Conservation (phyloP, 1,139 yeast species). For the Ashbya aceris region DNA sequence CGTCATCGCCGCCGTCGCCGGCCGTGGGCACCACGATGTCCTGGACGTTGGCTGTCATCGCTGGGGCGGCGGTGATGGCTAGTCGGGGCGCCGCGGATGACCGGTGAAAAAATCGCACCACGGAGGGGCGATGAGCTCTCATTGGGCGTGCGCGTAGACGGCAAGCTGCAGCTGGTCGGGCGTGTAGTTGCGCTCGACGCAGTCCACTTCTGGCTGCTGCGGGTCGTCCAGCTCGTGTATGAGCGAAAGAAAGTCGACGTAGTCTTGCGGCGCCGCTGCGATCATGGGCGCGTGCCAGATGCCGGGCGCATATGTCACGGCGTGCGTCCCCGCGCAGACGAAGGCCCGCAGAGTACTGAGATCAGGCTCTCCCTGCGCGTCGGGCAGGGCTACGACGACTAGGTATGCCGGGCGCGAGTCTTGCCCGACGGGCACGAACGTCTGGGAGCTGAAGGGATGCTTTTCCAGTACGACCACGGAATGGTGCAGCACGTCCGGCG, state of each 20-base stretch:
- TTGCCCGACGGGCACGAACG: conserved; percentile 83
- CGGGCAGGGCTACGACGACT: conserved; percentile 70
- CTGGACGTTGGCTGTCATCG: too few species aligned
- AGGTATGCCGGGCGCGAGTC: conserved; percentile 47
- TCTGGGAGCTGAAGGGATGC: conserved; percentile 86
- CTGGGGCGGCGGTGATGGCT: too few species aligned
- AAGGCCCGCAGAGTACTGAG: conserved; percentile 55
- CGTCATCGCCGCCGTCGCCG: too few species aligned
- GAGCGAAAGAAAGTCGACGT: conserved; percentile 74
- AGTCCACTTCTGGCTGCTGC: conserved; percentile 69
- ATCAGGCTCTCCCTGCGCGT: conserved; percentile 44
- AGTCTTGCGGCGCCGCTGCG: conserved; percentile 39
- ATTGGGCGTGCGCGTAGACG: not conserved
- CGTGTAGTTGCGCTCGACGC: conserved; percentile 61
- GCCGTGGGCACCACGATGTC: too few species aligned
- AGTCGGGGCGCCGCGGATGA: too few species aligned
- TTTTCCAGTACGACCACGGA: conserved; percentile 68
- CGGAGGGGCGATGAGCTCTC: not conserved
- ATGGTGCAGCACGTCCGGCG: conserved; percentile 31
- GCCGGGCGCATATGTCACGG: conserved; percentile 77
- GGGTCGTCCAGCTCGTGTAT: conserved; percentile 53
- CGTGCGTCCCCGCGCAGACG: conserved; percentile 70
- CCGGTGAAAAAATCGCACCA: too few species aligned
- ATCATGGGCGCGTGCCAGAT: conserved; percentile 94
- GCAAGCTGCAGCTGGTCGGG: conserved; percentile 21